Evolutionary conservation across 1,139 yeast species (phyloP).

Genomic region (Sugiyamaella castrensis): DNA sequence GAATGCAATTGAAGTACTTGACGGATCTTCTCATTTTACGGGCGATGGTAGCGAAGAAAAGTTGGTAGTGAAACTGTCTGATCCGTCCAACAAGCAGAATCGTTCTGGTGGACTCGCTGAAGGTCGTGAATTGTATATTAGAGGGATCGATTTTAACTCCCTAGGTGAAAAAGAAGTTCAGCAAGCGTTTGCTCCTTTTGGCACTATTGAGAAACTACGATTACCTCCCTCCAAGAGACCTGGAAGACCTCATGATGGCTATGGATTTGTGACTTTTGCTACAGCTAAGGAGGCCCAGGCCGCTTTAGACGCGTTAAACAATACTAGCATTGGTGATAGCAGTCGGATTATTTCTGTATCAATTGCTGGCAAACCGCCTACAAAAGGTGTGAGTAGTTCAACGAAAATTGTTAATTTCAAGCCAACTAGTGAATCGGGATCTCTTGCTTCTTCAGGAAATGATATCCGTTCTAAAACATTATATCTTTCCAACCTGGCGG

Average conservation of each 20-base stretch:
- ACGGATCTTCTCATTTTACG: slow-evolving; percentile 36
- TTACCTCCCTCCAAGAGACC: slow-evolving; percentile 27
- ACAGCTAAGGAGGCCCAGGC: slow-evolving; percentile 29
- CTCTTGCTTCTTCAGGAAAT: background rate
- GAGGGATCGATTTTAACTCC: slow-evolving; percentile 48
- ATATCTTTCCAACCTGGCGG: slow-evolving; percentile 29
- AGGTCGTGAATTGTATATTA: slow-evolving; percentile 50
- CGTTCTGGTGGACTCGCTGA: slow-evolving; percentile 49
- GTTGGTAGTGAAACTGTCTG: slow-evolving; percentile 57
- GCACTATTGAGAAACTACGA: slow-evolving; percentile 45
- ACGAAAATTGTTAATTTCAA: slow-evolving; percentile 5
- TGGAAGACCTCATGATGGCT: slow-evolving; percentile 36
- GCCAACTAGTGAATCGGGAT: background rate
- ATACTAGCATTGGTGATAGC: slow-evolving; percentile 24
- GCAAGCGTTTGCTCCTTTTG: slow-evolving; percentile 42
- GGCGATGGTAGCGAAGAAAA: slow-evolving; percentile 31
- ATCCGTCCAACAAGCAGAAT: slow-evolving; percentile 42
- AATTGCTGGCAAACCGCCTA: slow-evolving; percentile 13
- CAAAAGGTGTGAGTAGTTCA: background rate
- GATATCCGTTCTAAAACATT: slow-evolving; percentile 25
- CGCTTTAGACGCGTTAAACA: slow-evolving; percentile 23
- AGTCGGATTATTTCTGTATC: slow-evolving; percentile 26
- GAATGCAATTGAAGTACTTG: slow-evolving; percentile 45
- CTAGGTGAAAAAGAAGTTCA: slow-evolving; percentile 30
- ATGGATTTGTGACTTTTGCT: slow-evolving; percentile 34